Conservation (phyloP, 805 yeast species). For the Lachancea sp. region DNA sequence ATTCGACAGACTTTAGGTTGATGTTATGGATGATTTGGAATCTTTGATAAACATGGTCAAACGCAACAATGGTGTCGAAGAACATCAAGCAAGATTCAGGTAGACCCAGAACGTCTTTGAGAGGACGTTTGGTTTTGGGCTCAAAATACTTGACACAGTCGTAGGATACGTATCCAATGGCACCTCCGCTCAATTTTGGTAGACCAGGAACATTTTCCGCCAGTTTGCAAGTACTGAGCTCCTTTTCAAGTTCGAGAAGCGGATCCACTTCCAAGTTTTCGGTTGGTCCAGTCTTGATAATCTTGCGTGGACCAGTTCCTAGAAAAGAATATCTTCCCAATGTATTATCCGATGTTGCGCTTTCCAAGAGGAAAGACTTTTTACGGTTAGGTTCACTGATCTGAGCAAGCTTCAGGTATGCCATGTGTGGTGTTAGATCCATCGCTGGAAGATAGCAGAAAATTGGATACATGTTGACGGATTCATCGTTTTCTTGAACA, state of each 20-base stretch:
- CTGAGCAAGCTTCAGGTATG: slow-evolving; percentile 73
- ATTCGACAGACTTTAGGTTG: slow-evolving; percentile 35
- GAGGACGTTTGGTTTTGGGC: slow-evolving; percentile 71
- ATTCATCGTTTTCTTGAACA: slow-evolving; percentile 33
- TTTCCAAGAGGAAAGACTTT: slow-evolving; percentile 79
- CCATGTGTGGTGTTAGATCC: slow-evolving; percentile 81
- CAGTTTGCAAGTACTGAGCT: slow-evolving; percentile 57
- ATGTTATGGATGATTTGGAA: slow-evolving; percentile 86
- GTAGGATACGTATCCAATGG: slow-evolving; percentile 90
- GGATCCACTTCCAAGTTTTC: slow-evolving; percentile 65
- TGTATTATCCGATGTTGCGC: slow-evolving; percentile 83
- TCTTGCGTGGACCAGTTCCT: slow-evolving; percentile 78
- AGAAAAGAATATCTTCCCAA: slow-evolving; percentile 87
- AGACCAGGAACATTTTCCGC: slow-evolving; percentile 72
- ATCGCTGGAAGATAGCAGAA: slow-evolving; percentile 68
- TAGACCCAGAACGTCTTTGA: slow-evolving; percentile 72
- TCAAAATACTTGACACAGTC: slow-evolving; percentile 97
- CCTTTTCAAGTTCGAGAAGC: slow-evolving; percentile 62
- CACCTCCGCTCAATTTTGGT: slow-evolving; percentile 88
- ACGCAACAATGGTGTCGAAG: slow-evolving; percentile 83
- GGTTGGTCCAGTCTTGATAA: slow-evolving; percentile 67
- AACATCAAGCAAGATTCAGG: slow-evolving; percentile 94
- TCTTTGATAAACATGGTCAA: slow-evolving; percentile 90
- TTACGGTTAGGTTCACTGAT: slow-evolving; percentile 49
- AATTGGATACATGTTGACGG: slow-evolving; percentile 74